Base-by-base conservation (phyloP, 169 alveolate species). In the Eimeria maxima region DNA sequence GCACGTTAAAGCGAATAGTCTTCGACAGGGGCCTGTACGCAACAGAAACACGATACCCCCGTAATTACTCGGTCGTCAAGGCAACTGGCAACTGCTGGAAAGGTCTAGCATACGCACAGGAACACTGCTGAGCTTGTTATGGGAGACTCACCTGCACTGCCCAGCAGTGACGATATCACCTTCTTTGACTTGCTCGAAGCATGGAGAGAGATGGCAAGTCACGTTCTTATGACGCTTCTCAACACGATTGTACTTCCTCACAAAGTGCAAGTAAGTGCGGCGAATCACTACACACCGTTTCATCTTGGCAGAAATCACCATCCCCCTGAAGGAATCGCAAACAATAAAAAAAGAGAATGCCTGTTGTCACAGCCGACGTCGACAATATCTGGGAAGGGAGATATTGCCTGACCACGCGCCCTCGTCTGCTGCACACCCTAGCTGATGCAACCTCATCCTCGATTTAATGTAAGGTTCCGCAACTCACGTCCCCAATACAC, bases 131-230 rank as follows among this genome's bases (percentile, higher is more conserved):
- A 53, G 38, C 38, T 33, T 33, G 38, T 1, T 33, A 33, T 33
- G 38, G 38, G 38, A 1, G 27, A 45, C 50, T 57, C 97, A 98
- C 99, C 99, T 98, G 99, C 99, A 99, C 97, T 99, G 99, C 57
- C 99, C 99, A 69, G 99, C 99, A 73, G 99, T 99, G 97, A 99
- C 99, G 96, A 99, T 99, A 97, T 99, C 99, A 33, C 99, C 99
- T 97, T 99, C 99, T 96, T 98, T 98, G 92, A 99, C 99, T 71
- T 95, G 96, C 45, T 98, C 99, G 98, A 99, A 99, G 96, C 99
- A 99, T 83, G 99, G 99, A 69, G 99, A 99, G 96, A 99, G 98
- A 97, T 99, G 99, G 96, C 99, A 99, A 67, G 99, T 98, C 96
- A 99, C 97, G 99, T 99, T 99, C 98, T 97, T 99, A 98, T 99